These are phyloP conservation scores for Penicillium roqueforti DNA, from an alignment of 495 filamentous ascomycete species.

Conservation along the genomic window DNA sequence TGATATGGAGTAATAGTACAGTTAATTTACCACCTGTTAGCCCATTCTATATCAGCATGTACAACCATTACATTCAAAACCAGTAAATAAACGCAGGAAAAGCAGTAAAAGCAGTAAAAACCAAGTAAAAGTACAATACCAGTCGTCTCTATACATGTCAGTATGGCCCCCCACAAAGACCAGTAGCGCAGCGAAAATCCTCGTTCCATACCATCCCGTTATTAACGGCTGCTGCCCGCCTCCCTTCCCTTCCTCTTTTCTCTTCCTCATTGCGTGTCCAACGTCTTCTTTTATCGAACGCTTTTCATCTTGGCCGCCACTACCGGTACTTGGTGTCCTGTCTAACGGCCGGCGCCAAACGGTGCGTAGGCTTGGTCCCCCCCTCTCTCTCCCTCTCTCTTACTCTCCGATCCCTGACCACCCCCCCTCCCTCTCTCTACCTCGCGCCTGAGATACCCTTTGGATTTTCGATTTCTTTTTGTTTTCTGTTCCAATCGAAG, in stretches of 20 bases:
- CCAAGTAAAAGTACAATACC: constrained; percentile 3
- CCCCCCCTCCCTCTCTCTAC: constrained; percentile 1
- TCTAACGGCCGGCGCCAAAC: constrained; percentile 54
- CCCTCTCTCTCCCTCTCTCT: constrained; percentile 23
- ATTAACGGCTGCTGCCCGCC: constrained; percentile 20
- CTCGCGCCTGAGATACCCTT: constrained; percentile 16
- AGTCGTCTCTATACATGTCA: constrained; percentile 8
- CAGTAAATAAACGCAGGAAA: not conserved
- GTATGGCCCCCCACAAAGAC: constrained; percentile 13
- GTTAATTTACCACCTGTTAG: too few species aligned
- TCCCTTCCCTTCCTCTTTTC: constrained; percentile 18
- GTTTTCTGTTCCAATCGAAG: constrained; percentile 11
- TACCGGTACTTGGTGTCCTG: constrained; percentile 54
- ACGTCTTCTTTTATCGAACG: constrained; percentile 36
- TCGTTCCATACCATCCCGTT: constrained; percentile 18
- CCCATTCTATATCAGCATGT: too few species aligned
- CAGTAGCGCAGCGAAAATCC: constrained; percentile 27
- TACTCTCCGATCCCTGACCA: constrained; percentile 13
- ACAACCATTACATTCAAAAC: too few species aligned
- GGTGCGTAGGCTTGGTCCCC: constrained; percentile 53
- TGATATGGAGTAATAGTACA: too few species aligned
- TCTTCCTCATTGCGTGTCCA: constrained; percentile 26
- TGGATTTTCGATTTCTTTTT: constrained; percentile 22
- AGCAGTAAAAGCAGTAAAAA: not conserved
- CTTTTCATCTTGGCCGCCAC: constrained; percentile 49